Base-by-base conservation (phyloP, 78 protist species). In the Speleostelium caveatum region DNA sequence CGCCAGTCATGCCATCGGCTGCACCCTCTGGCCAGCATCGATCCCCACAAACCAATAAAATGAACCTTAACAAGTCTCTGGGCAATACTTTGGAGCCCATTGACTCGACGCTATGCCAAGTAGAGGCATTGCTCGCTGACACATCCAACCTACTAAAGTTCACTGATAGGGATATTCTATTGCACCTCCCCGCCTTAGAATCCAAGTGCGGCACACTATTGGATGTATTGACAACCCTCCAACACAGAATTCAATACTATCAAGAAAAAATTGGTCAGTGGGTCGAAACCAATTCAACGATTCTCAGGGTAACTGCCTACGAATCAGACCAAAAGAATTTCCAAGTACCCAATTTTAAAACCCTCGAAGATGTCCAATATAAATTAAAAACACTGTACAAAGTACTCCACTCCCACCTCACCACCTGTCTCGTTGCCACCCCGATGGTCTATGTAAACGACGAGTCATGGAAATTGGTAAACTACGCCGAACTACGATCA, bases 381-480 rank as follows among this genome's bases (percentile, higher is more conserved):
- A 67, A 67, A 41, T 22, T 67, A n/a, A 67, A 67, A 26, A 26
- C 39, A 10, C 33, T 67, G 7, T 67, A 39, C 10, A 67, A 67
- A 16, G 74, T 67, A 8, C 16, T 67, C 32, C 35, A 33, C 19
- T 35, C 56, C 0, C 36, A 67, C 39, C 24, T 67, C 33, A 67
- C 74, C 2, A 24, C 59, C 1, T 67, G 74, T 41, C 24, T 39
- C 22, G 33, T 67, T 6, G 74, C 74, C 3, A 67, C 56, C 22
- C 74, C 74, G 24, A 67, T 67, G 74, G 56, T 67, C 10, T 67
- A 67, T 26, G 2, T 67, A 41, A 39, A 39, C n/a, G 33, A 39
- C 0, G 74, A 39, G 1, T 39, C 58, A n/a, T 67, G 74, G 74
- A 67, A 67, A 67, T 56, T 67, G 22, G n/a, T 56, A 16, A 67